Percentiles rank a stretch among this genome's conserved stretches.
Evolutionary conservation across 306 rosid species (phyloP).

Genomic region (Arachis stenosperma): DNA sequence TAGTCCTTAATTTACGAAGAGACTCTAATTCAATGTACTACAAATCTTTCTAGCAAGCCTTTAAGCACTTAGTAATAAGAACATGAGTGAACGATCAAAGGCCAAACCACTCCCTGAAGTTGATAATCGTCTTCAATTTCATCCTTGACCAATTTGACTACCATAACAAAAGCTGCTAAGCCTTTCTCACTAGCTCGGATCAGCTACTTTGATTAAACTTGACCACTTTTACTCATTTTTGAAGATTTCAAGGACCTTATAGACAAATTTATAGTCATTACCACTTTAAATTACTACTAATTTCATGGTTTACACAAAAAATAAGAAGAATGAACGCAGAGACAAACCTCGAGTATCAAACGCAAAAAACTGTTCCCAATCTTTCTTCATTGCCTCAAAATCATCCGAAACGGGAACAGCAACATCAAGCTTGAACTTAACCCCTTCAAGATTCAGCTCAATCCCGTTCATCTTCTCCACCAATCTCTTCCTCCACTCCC

Average conservation of each 20-base stretch:
- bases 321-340: too few species aligned
- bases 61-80: background rate
- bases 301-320: background rate
- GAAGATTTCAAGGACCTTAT: too few species aligned
- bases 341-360: slow-evolving; percentile 63
- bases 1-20: background rate
- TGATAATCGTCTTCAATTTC: background rate
- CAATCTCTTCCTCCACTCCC: slow-evolving; percentile 60
- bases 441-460: slow-evolving; percentile 79
- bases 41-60: background rate
- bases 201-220: too few species aligned
- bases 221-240: too few species aligned
- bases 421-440: slow-evolving; percentile 63
- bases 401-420: slow-evolving; percentile 62
- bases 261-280: too few species aligned
- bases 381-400: slow-evolving; percentile 60
- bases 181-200: too few species aligned
- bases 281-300: background rate
- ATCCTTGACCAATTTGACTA: too few species aligned
- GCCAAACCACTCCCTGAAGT: background rate
- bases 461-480: slow-evolving; percentile 71
- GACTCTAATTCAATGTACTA: too few species aligned
- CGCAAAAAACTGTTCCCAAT: slow-evolving; percentile 71
- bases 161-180: too few species aligned
- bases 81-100: too few species aligned